Base-by-base conservation (phyloP, 2,329 filamentous ascomycete species). In the Chalaropsis ovoidea region DNA sequence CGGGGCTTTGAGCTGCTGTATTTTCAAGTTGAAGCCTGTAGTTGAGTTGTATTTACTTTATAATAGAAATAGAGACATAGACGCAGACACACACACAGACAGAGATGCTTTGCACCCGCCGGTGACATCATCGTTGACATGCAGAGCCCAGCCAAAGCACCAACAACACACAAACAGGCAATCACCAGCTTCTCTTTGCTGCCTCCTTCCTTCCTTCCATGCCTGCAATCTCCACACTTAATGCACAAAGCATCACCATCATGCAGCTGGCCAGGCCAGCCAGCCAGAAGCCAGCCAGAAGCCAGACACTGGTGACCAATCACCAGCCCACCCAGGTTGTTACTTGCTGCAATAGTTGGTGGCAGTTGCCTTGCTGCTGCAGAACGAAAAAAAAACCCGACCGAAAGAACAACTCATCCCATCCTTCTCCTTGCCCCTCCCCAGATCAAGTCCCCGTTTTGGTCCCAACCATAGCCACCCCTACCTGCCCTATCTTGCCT, bases 151-250 rank as follows among this genome's bases (percentile, higher is more conserved):
- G 17, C 22, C 52, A 56, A 35, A 15, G 19, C 52, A 56, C 8
- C 24, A 27, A 56, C 52, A 31, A 35, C 22, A 56, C 52, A 17
- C 8, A 19, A 56, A 35, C 24, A 31, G 52, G 52, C 52, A 56
- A 35, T 56, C 52, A 35, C 52, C 42, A 43, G 27, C n/a, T n/a
- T 56, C 52, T 56, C 27, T 31, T 27, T 15, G 11, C 52, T 56
- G 22, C 52, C 27, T 56, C 52, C 52, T 56, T 56, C 22, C 52
- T 56, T 56, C 52, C 52, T 56, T 56, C 27, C 52, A 17, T 27
- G 52, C 52, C 27, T 31, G 17, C 24, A 56, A 56, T 56, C 52
- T n/a, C 52, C 52, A 56, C 52, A 31, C 22, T 56, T 56, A 13
- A 35, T 56, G 52, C 52, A 56, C 4, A 17, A 56, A 56, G 13